Evolutionary conservation across 805 yeast species (phyloP).

Genomic region (Saturnispora kantuleensis): DNA sequence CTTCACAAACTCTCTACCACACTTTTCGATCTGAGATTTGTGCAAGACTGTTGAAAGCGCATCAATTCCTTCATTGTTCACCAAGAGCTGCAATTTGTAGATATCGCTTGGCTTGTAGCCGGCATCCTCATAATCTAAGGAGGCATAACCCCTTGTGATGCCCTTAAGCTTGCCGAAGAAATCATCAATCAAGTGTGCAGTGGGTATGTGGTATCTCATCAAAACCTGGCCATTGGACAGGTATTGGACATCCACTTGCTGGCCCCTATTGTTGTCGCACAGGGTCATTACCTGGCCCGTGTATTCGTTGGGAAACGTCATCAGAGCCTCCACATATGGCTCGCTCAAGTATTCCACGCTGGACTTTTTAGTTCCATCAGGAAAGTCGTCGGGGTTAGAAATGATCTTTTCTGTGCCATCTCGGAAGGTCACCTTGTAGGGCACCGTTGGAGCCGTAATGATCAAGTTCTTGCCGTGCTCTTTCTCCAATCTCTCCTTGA

Average conservation of each 20-base stretch:
- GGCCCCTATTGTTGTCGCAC: constrained; percentile 78
- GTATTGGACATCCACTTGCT: constrained; percentile 70
- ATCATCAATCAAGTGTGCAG: constrained; percentile 87
- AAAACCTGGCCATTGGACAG: constrained; percentile 73
- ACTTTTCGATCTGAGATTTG: constrained; percentile 56
- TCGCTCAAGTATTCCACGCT: constrained; percentile 50
- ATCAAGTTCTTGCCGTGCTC: constrained; percentile 91
- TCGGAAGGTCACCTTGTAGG: constrained; percentile 63
- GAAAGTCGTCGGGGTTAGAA: constrained; percentile 91
- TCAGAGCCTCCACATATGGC: constrained; percentile 83
- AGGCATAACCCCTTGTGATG: constrained; percentile 83
- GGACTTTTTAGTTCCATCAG: constrained; percentile 41
- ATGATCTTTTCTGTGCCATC: constrained; percentile 58
- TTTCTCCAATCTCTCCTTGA: constrained; percentile 81
- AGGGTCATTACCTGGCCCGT: constrained; percentile 78
- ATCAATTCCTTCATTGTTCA: constrained; percentile 83
- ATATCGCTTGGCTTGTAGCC: constrained; percentile 77
- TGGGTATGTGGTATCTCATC: constrained; percentile 70
- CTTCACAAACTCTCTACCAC: constrained; percentile 75
- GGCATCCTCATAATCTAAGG: constrained; percentile 87
- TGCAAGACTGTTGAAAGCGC: constrained; percentile 91
- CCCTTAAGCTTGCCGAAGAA: constrained; percentile 92
- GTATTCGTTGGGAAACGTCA: constrained; percentile 86
- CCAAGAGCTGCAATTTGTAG: constrained; percentile 78
- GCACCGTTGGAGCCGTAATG: constrained; percentile 93